Evolutionary conservation across 768 basidiomycete genomes (phyloP).

Genomic region (Auricularia sp.): DNA sequence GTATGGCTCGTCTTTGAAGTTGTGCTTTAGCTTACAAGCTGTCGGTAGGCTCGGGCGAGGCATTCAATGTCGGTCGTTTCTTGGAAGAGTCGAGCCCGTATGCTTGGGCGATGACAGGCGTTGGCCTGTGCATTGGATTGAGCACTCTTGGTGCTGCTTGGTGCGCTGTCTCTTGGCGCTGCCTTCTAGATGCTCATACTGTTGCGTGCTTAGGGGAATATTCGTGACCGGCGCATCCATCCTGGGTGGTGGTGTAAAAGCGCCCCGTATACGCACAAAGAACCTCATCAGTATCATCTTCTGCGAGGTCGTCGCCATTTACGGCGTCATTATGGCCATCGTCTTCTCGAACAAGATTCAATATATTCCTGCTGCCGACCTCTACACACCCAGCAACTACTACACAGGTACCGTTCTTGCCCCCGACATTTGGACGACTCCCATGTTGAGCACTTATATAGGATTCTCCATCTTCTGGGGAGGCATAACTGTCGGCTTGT

Average conservation of each 20-base stretch:
- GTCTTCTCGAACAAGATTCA: constrained; percentile 82
- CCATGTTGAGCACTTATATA: constrained; percentile 16
- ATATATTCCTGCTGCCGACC: constrained; percentile 44
- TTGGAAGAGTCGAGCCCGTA: constrained; percentile 91
- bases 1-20: constrained; percentile 29
- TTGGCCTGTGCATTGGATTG: constrained; percentile 86
- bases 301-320: constrained; percentile 98
- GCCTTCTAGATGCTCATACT: not conserved
- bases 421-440: not conserved
- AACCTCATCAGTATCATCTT: constrained; percentile 87
- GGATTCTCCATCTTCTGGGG: constrained; percentile 96
- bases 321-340: constrained; percentile 96
- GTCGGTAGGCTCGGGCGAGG: constrained; percentile 65
- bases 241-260: constrained; percentile 86
- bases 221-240: constrained; percentile 96
- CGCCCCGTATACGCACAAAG: constrained; percentile 92
- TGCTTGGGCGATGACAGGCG: constrained; percentile 83
- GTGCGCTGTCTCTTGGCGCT: constrained; percentile 28
- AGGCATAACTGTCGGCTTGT: constrained; percentile 84
- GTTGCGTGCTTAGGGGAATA: constrained; percentile 64
- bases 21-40: constrained; percentile 1
- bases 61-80: constrained; percentile 90
- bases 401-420: constrained; percentile 56
- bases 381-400: constrained; percentile 84
- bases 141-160: constrained; percentile 94